Percentiles rank a stretch among this genome's conserved stretches.
Conservation (phyloP, 257 asterid genomes). For the Primulina tabacum region DNA sequence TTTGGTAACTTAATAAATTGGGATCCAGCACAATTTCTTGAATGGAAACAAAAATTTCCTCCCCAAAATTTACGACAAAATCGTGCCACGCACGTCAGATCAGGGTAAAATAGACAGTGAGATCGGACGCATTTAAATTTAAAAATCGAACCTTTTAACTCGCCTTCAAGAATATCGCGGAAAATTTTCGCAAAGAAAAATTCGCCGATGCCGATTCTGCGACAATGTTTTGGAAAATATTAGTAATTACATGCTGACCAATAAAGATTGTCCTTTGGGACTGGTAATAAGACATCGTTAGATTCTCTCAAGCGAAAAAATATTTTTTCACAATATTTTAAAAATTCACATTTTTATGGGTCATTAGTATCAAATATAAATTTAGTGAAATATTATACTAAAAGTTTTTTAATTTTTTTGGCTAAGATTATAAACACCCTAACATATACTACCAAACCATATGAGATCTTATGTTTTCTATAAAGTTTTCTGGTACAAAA, state of each 20-base stretch:
- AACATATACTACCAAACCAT: too few species aligned
- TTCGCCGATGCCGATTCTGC: slow-evolving; percentile 15
- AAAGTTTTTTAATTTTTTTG: too few species aligned
- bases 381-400: neutral
- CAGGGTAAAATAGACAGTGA: neutral
- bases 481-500: too few species aligned
- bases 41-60: neutral
- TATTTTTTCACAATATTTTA: too few species aligned
- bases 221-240: slow-evolving; percentile 10
- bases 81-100: neutral
- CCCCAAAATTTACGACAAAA: slow-evolving; percentile 8
- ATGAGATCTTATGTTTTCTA: too few species aligned
- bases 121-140: neutral
- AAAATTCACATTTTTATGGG: too few species aligned
- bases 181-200: slow-evolving; percentile 8
- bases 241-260: slow-evolving; percentile 6
- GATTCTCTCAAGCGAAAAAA: neutral
- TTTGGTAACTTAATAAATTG: slow-evolving; percentile 6
- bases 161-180: neutral
- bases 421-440: too few species aligned
- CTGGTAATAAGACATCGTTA: slow-evolving; percentile 3
- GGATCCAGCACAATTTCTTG: slow-evolving; percentile 7
- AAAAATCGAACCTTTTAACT: slow-evolving; percentile 26
- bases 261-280: slow-evolving; percentile 1
- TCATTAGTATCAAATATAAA: neutral